phyloP scores from a whole-genome alignment of 768 basidiomycete genomes.

The Pseudohyphozyma bogoriensis region DNA sequence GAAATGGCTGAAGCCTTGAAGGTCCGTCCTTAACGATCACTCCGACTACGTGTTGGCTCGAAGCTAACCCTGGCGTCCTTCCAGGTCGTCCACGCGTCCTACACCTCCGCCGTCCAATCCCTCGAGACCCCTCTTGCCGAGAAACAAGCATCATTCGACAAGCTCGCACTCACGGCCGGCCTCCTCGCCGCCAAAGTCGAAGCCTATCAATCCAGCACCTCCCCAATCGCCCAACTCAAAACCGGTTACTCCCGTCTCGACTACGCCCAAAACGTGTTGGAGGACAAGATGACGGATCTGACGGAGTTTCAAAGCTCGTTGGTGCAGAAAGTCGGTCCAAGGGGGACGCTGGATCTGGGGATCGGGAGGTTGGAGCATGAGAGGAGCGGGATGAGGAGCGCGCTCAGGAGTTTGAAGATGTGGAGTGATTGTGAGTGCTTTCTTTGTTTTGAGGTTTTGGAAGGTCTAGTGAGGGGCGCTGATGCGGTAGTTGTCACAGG shows the following conservation, averaged over 20 bases:
- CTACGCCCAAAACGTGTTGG: conserved; percentile 1
- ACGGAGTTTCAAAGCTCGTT: not conserved
- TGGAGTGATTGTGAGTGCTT: not conserved
- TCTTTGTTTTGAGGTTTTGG: too few species aligned
- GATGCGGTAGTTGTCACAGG: too few species aligned
- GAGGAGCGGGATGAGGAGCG: not conserved
- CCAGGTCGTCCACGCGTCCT: not conserved
- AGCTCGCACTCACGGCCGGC: not conserved
- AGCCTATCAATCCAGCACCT: not conserved
- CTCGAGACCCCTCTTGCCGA: not conserved
- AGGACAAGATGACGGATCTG: conserved; percentile 1
- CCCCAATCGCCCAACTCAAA: not conserved
- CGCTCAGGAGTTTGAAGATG: not conserved
- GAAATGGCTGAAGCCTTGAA: not conserved
- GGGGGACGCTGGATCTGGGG: not conserved
- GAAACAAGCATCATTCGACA: not conserved
- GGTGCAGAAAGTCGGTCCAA: not conserved
- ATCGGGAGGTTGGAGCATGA: not conserved
- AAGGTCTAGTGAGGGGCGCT: too few species aligned
- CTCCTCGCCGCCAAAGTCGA: not conserved
- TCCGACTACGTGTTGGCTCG: not conserved
- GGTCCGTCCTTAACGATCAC: not conserved
- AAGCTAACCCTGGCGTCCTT: not conserved
- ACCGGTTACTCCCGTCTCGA: not conserved
- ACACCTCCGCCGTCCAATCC: not conserved